Conservation (phyloP, 1,284 basidiomycete species). For the Fistulina hepatica region DNA sequence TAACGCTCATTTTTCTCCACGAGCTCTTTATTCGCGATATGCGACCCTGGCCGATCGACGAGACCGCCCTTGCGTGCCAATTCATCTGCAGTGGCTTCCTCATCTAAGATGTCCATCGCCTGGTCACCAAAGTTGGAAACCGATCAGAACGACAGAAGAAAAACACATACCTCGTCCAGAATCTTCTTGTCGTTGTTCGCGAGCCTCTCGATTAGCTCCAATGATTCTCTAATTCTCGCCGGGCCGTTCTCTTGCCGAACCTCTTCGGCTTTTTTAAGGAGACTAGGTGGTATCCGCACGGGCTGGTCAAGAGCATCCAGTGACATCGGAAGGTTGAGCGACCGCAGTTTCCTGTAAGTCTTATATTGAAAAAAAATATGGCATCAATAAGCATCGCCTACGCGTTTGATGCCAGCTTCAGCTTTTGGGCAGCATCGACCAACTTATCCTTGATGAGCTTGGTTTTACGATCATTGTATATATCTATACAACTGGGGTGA, state of each 20-base stretch:
- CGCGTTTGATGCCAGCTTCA: conserved; percentile 58
- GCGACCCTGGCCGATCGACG: conserved; percentile 52
- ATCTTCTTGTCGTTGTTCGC: conserved; percentile 52
- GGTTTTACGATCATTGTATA: conserved; percentile 80
- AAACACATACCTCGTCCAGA: conserved; percentile 59
- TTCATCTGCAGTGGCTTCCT: conserved; percentile 85
- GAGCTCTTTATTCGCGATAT: conserved; percentile 69
- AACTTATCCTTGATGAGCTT: conserved; percentile 67
- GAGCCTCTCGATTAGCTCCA: conserved; percentile 66
- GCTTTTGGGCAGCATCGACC: conserved; percentile 46
- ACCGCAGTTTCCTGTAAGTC: conserved; percentile 48
- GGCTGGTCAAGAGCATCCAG: conserved; percentile 85
- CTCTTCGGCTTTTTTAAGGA: conserved; percentile 82
- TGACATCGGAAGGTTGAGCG: conserved; percentile 74
- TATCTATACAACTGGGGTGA: conserved; percentile 36
- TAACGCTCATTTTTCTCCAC: conserved; percentile 64
- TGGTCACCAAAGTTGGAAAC: conserved; percentile 22
- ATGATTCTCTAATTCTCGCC: conserved; percentile 55
- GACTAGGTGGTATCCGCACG: conserved; percentile 78
- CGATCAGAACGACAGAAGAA: background rate
- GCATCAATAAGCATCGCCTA: conserved; percentile 26
- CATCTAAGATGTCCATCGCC: conserved; percentile 82
- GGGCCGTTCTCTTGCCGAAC: conserved; percentile 73
- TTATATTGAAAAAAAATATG: background rate
- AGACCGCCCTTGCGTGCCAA: conserved; percentile 38